These are phyloP conservation scores for Aspergillus terreus DNA, from an alignment of 2,329 filamentous ascomycete species.

Conservation along the genomic window DNA sequence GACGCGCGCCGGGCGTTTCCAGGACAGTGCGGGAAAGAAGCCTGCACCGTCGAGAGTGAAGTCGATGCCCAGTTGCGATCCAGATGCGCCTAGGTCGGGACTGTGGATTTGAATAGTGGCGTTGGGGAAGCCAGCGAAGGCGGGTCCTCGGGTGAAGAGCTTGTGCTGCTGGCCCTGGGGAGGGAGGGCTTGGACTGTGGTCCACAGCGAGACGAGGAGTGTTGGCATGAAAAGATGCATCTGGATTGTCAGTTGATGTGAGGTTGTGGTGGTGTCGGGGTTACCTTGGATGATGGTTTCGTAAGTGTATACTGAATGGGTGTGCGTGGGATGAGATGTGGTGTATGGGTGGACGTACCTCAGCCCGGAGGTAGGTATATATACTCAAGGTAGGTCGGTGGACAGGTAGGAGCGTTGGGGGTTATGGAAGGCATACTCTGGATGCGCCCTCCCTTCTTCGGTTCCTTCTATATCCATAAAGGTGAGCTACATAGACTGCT, in stretches of 20 bases:
- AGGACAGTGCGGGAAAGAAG: slow-evolving; percentile 41
- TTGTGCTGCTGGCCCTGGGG: slow-evolving; percentile 13
- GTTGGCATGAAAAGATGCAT: slow-evolving; percentile 18
- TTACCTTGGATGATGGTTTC: background rate
- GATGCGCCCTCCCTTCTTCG: no score
- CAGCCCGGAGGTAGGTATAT: background rate
- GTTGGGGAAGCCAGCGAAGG: slow-evolving; percentile 16
- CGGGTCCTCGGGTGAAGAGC: slow-evolving; percentile 24
- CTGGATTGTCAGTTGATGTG: background rate
- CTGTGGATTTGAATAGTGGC: slow-evolving; percentile 21
- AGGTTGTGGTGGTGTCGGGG: background rate
- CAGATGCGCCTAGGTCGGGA: slow-evolving; percentile 14
- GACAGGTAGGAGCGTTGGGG: no score
- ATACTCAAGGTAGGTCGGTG: background rate
- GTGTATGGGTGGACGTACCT: background rate
- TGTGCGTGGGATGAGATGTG: background rate
- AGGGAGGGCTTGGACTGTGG: background rate
- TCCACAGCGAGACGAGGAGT: slow-evolving; percentile 13
- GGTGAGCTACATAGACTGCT: no score
- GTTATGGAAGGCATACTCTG: no score
- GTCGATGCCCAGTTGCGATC: slow-evolving; percentile 10
- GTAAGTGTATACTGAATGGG: background rate
- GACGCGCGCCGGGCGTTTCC: slow-evolving; percentile 32
- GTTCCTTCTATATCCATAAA: no score
- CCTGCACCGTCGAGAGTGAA: slow-evolving; percentile 21